A percentile compares a stretch with the other conserved stretches of the same genome.
These are phyloP conservation scores for Leucogyrophana mollusca DNA, from an alignment of 768 basidiomycete genomes.

Conservation along the genomic window DNA sequence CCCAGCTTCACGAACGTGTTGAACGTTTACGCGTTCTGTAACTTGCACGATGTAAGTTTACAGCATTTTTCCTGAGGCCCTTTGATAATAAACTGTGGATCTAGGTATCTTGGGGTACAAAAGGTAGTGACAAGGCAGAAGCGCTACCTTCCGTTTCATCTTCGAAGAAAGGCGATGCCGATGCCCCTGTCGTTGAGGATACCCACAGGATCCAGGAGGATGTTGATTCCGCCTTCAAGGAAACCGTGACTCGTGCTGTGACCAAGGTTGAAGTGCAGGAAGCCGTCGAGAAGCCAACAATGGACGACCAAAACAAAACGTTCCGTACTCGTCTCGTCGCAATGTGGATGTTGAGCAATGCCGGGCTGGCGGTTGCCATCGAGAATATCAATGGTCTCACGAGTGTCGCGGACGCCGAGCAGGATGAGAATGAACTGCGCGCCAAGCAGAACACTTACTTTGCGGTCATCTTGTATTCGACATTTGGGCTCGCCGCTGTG, in stretches of 20 bases:
- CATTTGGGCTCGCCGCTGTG: conserved; percentile 68
- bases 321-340: conserved; percentile 89
- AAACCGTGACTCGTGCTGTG: conserved; percentile 85
- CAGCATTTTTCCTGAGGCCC: neutral
- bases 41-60: conserved; percentile 77
- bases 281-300: conserved; percentile 70
- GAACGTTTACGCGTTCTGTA: conserved; percentile 97
- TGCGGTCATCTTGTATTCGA: conserved; percentile 75
- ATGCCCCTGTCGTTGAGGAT: conserved; percentile 82
- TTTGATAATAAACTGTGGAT: conserved; percentile 5
- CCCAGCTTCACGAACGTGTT: conserved; percentile 94
- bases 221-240: conserved; percentile 88
- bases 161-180: conserved; percentile 73
- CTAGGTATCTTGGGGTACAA: conserved; percentile 91
- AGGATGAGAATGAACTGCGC: conserved; percentile 41
- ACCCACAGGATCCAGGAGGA: conserved; percentile 82
- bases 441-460: conserved; percentile 67
- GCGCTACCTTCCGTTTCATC: conserved; percentile 87
- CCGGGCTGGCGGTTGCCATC: conserved; percentile 68
- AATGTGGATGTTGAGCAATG: conserved; percentile 78
- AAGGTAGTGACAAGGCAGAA: conserved; percentile 93
- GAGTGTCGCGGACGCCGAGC: conserved; percentile 32
- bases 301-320: conserved; percentile 89
- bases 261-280: conserved; percentile 71
- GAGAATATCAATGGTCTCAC: conserved; percentile 70